Percentiles rank a stretch among this genome's conserved stretches.
phyloP scores from a whole-genome alignment of 2,329 filamentous ascomycete species.

The Neofusicoccum umdonicola region DNA sequence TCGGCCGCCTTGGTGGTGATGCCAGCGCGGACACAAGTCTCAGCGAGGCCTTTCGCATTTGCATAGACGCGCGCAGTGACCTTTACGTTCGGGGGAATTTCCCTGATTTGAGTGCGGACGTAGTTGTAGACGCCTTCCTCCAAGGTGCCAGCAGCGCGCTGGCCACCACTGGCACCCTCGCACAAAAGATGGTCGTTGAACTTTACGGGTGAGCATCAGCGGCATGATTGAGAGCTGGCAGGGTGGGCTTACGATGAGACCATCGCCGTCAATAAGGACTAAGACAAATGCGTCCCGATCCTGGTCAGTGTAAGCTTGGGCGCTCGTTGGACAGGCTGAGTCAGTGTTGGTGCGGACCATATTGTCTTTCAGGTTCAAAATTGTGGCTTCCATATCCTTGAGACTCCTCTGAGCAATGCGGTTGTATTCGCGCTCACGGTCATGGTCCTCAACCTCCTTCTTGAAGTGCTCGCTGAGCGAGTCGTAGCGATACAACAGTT shows the following conservation, averaged over 20 bases:
- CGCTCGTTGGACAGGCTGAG: conserved; percentile 5
- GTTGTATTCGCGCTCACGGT: conserved; percentile 26
- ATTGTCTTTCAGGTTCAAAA: conserved; percentile 24
- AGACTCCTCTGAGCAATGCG: conserved; percentile 25
- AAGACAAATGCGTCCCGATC: conserved; percentile 46
- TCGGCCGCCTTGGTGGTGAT: conserved; percentile 41
- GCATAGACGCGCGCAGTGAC: conserved; percentile 55
- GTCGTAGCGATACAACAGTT: conserved; percentile 42
- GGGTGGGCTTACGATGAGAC: conserved; percentile 40
- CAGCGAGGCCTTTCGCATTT: conserved; percentile 51
- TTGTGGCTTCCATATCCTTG: conserved; percentile 22
- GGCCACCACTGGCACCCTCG: conserved; percentile 53
- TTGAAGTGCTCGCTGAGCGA: conserved; percentile 33
- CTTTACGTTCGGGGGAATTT: conserved; percentile 43
- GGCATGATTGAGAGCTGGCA: background rate
- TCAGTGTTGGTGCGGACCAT: conserved; percentile 24
- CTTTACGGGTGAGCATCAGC: conserved; percentile 13
- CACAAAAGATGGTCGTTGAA: conserved; percentile 52
- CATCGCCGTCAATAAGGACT: conserved; percentile 56
- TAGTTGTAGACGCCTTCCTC: conserved; percentile 44
- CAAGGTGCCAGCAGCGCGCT: conserved; percentile 52
- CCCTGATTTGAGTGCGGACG: conserved; percentile 28
- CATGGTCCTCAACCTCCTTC: conserved; percentile 26
- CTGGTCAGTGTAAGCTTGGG: conserved; percentile 6
- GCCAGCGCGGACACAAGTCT: conserved; percentile 48